phyloP scores from a whole-genome alignment of 306 rosid genomes.

The Sicyos edulis region DNA sequence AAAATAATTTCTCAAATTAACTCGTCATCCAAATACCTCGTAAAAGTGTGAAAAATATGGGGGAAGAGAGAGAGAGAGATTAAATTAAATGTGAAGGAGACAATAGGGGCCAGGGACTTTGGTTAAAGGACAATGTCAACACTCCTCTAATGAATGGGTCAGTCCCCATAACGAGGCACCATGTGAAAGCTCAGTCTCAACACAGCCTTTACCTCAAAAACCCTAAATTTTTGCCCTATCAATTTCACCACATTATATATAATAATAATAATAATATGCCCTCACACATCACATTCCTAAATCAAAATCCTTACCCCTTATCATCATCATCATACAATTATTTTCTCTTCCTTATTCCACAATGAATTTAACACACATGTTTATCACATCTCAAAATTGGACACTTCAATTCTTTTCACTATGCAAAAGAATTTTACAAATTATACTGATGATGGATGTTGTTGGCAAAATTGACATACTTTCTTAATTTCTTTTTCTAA shows the following conservation, averaged over 20 bases:
- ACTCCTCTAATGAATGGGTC: neutral
- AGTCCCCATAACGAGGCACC: constrained; percentile 10
- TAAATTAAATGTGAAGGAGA: constrained; percentile 18
- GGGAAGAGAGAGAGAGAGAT: neutral
- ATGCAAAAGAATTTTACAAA: too few relatives aligned
- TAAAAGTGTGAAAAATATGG: too few relatives aligned
- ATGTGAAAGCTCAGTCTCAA: constrained; percentile 21
- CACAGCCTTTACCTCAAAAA: neutral
- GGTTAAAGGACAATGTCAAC: constrained; percentile 19
- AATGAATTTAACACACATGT: neutral
- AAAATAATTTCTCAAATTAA: too few relatives aligned
- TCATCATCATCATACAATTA: neutral
- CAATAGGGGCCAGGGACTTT: constrained; percentile 20
- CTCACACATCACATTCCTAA: too few relatives aligned
- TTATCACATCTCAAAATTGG: neutral
- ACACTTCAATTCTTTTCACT: too few relatives aligned
- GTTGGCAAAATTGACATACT: too few relatives aligned
- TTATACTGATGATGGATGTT: too few relatives aligned
- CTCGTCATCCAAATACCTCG: too few relatives aligned
- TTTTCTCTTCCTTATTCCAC: too few relatives aligned
- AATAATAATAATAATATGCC: too few relatives aligned
- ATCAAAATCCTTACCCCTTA: too few relatives aligned
- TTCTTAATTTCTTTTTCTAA: too few relatives aligned
- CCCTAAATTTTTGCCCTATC: neutral
- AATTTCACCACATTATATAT: neutral